Percentiles rank a stretch among this genome's conserved stretches.
These are phyloP conservation scores for Trichoderma lentiforme DNA, from an alignment of 2,329 filamentous ascomycete species.

Conservation along the genomic window DNA sequence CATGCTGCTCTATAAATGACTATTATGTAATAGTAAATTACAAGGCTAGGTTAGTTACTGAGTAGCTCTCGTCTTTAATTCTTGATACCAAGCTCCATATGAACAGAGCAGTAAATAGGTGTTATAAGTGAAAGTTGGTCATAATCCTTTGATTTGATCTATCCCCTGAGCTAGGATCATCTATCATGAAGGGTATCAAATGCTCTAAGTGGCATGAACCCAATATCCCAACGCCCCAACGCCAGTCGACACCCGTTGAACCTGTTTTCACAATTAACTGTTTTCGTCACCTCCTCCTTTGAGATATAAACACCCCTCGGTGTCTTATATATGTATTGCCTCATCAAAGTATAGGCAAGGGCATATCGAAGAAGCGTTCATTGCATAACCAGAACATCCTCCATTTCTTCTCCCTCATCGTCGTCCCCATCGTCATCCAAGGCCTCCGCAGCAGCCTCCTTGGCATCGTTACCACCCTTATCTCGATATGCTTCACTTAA, in stretches of 20 bases:
- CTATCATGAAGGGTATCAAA: constrained; percentile 18
- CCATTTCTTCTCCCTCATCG: constrained; percentile 69
- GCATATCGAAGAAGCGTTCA: background rate
- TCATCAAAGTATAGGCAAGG: background rate
- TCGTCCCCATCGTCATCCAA: constrained; percentile 64
- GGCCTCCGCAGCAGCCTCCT: constrained; percentile 53
- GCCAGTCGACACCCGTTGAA: background rate
- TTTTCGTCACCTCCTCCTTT: background rate
- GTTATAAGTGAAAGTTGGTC: background rate
- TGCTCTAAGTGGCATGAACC: background rate
- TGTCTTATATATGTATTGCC: background rate
- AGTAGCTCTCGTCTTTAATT: background rate
- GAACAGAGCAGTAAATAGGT: background rate
- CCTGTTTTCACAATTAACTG: background rate
- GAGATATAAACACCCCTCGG: background rate
- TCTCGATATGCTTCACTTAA: constrained; percentile 59
- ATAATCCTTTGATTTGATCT: background rate
- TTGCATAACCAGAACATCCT: constrained; percentile 59
- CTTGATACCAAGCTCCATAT: background rate
- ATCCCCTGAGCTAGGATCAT: constrained; percentile 24
- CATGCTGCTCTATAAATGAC: background rate
- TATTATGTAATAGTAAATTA: background rate
- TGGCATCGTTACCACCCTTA: constrained; percentile 43
- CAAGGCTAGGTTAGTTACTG: background rate
- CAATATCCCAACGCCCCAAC: background rate